Conservation (phyloP, 805 yeast species). For the Teunomyces tritomae region DNA sequence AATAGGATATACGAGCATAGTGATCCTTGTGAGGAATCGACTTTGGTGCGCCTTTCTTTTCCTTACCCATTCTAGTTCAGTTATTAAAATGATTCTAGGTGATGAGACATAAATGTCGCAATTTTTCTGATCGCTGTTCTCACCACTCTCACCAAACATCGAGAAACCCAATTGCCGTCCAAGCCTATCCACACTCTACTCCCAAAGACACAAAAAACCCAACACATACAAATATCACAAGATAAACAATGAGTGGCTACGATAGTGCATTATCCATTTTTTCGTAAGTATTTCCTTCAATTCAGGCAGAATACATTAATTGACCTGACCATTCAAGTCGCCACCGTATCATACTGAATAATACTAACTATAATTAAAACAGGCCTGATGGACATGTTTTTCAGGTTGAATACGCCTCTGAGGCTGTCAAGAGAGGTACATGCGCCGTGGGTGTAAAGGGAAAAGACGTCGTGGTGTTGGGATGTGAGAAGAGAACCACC, state of each 20-base stretch:
- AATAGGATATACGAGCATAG: conserved; percentile 54
- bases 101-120: conserved; percentile 3
- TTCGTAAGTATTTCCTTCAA: conserved; percentile 56
- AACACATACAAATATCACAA: background rate
- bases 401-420: conserved; percentile 97
- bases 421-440: conserved; percentile 97
- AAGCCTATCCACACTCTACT: background rate
- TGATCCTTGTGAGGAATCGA: conserved; percentile 54
- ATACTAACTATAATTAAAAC: background rate
- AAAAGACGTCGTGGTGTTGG: conserved; percentile 80
- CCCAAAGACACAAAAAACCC: background rate
- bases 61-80: background rate
- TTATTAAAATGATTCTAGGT: background rate
- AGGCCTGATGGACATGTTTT: conserved; percentile 99
- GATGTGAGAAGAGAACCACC: conserved; percentile 95
- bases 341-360: background rate
- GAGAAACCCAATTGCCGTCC: background rate
- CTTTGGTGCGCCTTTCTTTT: conserved; percentile 29
- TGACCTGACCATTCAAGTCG: background rate
- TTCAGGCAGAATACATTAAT: background rate
- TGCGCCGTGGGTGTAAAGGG: conserved; percentile 98
- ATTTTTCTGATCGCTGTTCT: background rate
- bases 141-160: background rate
- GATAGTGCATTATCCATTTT: conserved; percentile 97
- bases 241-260: conserved; percentile 85